Percentiles rank a stretch among this genome's conserved stretches.
Conservation (phyloP, 164 flowering plant genomes). For the Vitis labrusca region DNA sequence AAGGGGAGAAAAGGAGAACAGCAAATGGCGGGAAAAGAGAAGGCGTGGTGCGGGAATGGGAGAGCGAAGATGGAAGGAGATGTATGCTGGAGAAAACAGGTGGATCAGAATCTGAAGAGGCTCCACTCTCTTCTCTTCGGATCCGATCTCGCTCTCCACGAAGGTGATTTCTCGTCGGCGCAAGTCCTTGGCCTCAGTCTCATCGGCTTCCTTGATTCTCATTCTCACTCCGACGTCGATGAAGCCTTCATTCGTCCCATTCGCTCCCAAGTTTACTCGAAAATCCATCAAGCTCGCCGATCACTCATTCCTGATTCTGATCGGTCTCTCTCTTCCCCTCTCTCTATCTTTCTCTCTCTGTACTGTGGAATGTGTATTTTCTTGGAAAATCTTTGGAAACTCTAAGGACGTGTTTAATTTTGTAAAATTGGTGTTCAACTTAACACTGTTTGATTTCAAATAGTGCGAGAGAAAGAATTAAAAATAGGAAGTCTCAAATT, state of each 20-base stretch:
- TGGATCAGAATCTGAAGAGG: slow-evolving; percentile 68
- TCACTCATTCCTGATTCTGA: slow-evolving; percentile 69
- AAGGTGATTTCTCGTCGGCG: slow-evolving; percentile 63
- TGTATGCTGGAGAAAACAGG: slow-evolving; percentile 69
- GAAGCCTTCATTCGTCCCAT: slow-evolving; percentile 62
- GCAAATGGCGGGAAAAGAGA: slow-evolving; percentile 32
- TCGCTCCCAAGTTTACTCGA: slow-evolving; percentile 55
- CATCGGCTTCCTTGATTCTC: slow-evolving; percentile 91
- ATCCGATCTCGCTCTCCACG: slow-evolving; percentile 66
- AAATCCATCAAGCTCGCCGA: slow-evolving; percentile 52
- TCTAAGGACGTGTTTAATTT: not conserved
- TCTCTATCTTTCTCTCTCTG: not conserved
- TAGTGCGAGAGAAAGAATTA: too few relatives aligned
- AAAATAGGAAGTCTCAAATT: too few relatives aligned
- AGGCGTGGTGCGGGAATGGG: slow-evolving; percentile 3
- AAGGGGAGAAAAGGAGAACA: not conserved
- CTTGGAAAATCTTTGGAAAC: not conserved
- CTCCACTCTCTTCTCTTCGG: slow-evolving; percentile 88
- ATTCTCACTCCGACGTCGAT: slow-evolving; percentile 44
- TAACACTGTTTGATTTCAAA: too few relatives aligned
- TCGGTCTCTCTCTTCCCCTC: slow-evolving; percentile 40
- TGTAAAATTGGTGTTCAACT: too few relatives aligned
- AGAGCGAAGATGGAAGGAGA: slow-evolving; percentile 8
- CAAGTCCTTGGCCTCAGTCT: slow-evolving; percentile 69
- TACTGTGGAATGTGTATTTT: too few relatives aligned